Base-by-base conservation (phyloP, 2,329 filamentous ascomycete species). In the Phoma sp. region DNA sequence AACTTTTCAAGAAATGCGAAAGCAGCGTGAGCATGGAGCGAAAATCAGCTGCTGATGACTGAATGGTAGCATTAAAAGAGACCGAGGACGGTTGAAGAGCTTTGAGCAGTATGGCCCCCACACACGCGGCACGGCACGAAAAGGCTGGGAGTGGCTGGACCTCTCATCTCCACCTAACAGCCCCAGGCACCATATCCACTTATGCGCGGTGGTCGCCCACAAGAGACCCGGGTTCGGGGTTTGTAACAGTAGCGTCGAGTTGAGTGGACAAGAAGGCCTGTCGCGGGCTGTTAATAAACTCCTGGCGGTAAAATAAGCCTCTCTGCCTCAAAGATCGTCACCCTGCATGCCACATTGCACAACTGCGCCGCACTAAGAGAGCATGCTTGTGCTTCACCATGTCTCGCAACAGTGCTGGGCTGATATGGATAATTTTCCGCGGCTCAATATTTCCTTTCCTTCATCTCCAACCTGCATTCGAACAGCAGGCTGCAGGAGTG, bases 251-350 rank as follows among this genome's bases (percentile, higher is more conserved):
- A 51, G 53, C 47, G 47, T 36, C 30, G 21, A 29, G 32, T 45
- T 50, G 53, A 56, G 40, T 56, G 53, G 53, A 42, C 25, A 36
- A 40, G 30, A 28, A 6, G 30, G 17, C 25, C 42, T 50, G 46
- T 47, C 25, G 36, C 42, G 23, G 28, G 40, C 47, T 51, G 53
- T 51, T 56, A 50, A 56, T 56, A 56, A 45, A 36, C 53, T 42
- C 46, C 53, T 50, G 53, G 53, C 46, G 46, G 46, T 33, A 52
- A 56, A 56, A 56, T 40, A 53, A 56, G 53, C 53, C 53, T 56
- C 48, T 25, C 33, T 56, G 48, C 43, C 48, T 56, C 39, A 48
- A 38, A 26, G 53, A 50, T 47, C 48, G 43, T 52, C 47, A 42
- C 42, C 37, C 36, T 56, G 40, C 46, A 50, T 55, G 18, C 40